Evolutionary conservation across 2,329 filamentous ascomycete genomes (phyloP).

Genomic region (Talaromyces sp.): DNA sequence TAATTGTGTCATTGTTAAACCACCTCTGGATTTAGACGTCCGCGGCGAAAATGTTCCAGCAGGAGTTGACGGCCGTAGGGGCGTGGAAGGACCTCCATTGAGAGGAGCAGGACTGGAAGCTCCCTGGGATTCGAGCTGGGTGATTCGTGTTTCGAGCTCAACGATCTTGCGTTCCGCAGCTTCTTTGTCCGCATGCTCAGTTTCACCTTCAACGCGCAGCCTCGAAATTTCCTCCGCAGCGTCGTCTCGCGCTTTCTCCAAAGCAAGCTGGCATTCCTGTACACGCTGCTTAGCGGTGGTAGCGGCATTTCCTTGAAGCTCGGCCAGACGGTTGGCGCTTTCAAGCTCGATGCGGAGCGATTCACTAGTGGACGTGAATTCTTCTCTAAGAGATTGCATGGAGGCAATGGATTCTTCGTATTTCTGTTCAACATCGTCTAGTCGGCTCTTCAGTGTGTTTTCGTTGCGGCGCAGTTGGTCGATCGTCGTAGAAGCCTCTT

Average conservation of each 20-base stretch:
- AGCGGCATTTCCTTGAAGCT: slow-evolving; percentile 59
- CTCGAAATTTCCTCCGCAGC: slow-evolving; percentile 56
- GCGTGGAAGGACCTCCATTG: slow-evolving; percentile 44
- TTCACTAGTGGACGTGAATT: slow-evolving; percentile 75
- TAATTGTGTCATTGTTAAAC: slow-evolving; percentile 58
- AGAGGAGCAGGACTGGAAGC: slow-evolving; percentile 50
- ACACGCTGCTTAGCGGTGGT: slow-evolving; percentile 56
- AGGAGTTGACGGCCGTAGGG: slow-evolving; percentile 47
- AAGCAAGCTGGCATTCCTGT: slow-evolving; percentile 51
- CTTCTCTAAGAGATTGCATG: slow-evolving; percentile 80
- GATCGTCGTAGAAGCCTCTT: slow-evolving; percentile 72
- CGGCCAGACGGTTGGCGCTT: slow-evolving; percentile 71
- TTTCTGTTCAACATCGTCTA: slow-evolving; percentile 80
- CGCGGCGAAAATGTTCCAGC: slow-evolving; percentile 49
- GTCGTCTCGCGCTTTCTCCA: slow-evolving; percentile 58
- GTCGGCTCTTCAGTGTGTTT: slow-evolving; percentile 69
- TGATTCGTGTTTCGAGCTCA: slow-evolving; percentile 60
- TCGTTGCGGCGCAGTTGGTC: slow-evolving; percentile 77
- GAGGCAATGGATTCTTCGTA: slow-evolving; percentile 77
- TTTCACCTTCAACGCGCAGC: slow-evolving; percentile 50
- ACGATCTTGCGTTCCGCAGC: slow-evolving; percentile 58
- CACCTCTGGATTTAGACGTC: slow-evolving; percentile 48
- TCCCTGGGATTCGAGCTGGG: slow-evolving; percentile 51
- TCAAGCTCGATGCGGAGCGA: slow-evolving; percentile 83
- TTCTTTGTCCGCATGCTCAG: slow-evolving; percentile 56